A percentile compares a stretch with the other conserved stretches of the same genome.
phyloP scores from a whole-genome alignment of 179 eudicot genomes.

The Silene vulgaris region DNA sequence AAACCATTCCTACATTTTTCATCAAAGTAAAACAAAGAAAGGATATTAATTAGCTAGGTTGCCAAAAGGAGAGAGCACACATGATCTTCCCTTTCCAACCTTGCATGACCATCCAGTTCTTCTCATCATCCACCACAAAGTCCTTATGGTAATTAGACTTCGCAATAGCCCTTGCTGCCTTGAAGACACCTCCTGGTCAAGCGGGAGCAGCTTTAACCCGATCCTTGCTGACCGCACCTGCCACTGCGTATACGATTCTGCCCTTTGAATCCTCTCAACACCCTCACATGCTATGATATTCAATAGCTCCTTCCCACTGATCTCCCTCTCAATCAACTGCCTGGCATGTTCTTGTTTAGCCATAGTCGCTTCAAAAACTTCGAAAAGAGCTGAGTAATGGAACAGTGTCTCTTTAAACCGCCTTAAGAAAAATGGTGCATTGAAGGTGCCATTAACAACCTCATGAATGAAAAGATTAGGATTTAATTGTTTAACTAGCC shows the following conservation, averaged over 20 bases:
- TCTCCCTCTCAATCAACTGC: slow-evolving; percentile 36
- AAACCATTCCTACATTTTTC: slow-evolving; percentile 22
- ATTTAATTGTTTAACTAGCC: no score
- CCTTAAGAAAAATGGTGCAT: slow-evolving; percentile 40
- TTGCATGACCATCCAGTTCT: slow-evolving; percentile 39
- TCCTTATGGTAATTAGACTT: slow-evolving; percentile 38
- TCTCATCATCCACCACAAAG: slow-evolving; percentile 39
- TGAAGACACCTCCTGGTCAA: slow-evolving; percentile 32
- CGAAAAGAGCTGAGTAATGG: slow-evolving; percentile 32
- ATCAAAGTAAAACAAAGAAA: slow-evolving; percentile 1
- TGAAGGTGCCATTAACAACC: slow-evolving; percentile 29
- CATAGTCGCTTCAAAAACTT: slow-evolving; percentile 31
- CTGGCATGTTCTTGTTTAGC: slow-evolving; percentile 30
- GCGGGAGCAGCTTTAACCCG: slow-evolving; percentile 33
- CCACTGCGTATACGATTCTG: slow-evolving; percentile 57
- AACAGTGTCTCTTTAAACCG: slow-evolving; percentile 39
- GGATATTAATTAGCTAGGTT: slow-evolving; percentile 17
- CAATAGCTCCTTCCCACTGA: slow-evolving; percentile 33
- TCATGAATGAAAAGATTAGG: slow-evolving; percentile 36
- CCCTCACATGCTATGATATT: slow-evolving; percentile 58
- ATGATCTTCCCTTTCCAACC: slow-evolving; percentile 51
- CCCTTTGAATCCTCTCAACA: slow-evolving; percentile 44
- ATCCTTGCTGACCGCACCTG: slow-evolving; percentile 35
- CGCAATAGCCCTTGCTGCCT: slow-evolving; percentile 29
- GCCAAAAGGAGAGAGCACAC: slow-evolving; percentile 42